Conservation (phyloP, 1,284 basidiomycete species). For the Malassezia psittaci region DNA sequence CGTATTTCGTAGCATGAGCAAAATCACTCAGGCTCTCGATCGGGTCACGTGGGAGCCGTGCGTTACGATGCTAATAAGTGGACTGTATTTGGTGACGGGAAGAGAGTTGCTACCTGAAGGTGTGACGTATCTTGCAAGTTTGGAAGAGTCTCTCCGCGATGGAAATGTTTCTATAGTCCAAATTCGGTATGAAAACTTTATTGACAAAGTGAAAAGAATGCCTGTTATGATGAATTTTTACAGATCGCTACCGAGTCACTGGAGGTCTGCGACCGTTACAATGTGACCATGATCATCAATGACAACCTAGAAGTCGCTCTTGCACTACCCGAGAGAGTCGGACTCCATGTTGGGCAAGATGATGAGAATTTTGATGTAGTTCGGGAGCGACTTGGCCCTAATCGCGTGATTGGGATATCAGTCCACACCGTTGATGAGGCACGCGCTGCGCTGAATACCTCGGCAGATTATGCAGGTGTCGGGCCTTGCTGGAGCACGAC, state of each 20-base stretch:
- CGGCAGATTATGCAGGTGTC: constrained; percentile 74
- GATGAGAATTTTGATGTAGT: constrained; percentile 70
- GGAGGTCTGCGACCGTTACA: constrained; percentile 65
- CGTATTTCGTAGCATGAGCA: constrained; percentile 1
- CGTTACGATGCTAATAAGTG: constrained; percentile 21
- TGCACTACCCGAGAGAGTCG: constrained; percentile 54
- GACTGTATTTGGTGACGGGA: constrained; percentile 63
- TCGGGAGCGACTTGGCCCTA: constrained; percentile 55
- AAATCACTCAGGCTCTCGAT: not conserved
- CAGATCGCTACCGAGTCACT: constrained; percentile 64
- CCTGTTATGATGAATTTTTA: constrained; percentile 56
- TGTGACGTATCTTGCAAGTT: constrained; percentile 59
- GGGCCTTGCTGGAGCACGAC: constrained; percentile 53
- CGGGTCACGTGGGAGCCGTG: not conserved
- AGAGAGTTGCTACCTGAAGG: constrained; percentile 67
- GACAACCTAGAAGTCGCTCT: constrained; percentile 38
- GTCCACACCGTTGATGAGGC: constrained; percentile 56
- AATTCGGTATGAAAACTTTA: constrained; percentile 17
- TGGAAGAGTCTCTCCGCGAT: constrained; percentile 69
- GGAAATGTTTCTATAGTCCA: constrained; percentile 85
- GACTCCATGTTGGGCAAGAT: constrained; percentile 81
- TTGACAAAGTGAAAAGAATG: constrained; percentile 23
- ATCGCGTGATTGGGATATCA: constrained; percentile 69
- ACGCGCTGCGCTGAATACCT: constrained; percentile 49
- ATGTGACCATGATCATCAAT: constrained; percentile 78